Conservation (phyloP, 1,284 basidiomycete species). For the Ustilago bromivora region DNA sequence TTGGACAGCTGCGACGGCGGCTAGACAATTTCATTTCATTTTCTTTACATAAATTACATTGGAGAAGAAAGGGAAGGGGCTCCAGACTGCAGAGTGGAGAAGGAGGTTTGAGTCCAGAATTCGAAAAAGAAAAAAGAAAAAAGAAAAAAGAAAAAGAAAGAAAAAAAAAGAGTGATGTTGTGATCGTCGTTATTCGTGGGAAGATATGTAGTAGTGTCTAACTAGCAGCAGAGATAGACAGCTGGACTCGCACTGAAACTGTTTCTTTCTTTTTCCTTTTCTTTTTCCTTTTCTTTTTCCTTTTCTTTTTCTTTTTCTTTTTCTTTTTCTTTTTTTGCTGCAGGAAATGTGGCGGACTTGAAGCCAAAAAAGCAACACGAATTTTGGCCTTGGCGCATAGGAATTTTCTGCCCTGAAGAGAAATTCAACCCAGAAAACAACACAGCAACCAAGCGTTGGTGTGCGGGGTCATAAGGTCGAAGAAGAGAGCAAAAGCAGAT, state of each 20-base stretch:
- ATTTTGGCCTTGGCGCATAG: neutral
- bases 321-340: neutral
- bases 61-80: slow-evolving; percentile 4
- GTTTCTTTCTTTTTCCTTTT: too few relatives aligned
- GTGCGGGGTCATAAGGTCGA: too few relatives aligned
- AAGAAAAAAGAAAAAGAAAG: neutral
- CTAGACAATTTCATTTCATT: neutral
- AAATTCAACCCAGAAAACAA: slow-evolving; percentile 1
- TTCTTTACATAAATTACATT: neutral
- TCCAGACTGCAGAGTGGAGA: slow-evolving; percentile 22
- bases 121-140: neutral
- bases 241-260: slow-evolving; percentile 1
- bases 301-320: too few relatives aligned
- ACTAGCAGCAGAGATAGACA: neutral
- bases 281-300: too few relatives aligned
- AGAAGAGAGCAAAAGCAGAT: too few relatives aligned
- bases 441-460: too few relatives aligned
- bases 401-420: neutral
- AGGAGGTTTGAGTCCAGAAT: neutral
- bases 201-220: neutral
- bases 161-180: neutral
- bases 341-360: slow-evolving; percentile 4
- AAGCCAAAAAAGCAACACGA: neutral
- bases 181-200: neutral
- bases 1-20: slow-evolving; percentile 8